phyloP scores from a whole-genome alignment of 257 asterid genomes.

The Ajuga chamaepitys region DNA sequence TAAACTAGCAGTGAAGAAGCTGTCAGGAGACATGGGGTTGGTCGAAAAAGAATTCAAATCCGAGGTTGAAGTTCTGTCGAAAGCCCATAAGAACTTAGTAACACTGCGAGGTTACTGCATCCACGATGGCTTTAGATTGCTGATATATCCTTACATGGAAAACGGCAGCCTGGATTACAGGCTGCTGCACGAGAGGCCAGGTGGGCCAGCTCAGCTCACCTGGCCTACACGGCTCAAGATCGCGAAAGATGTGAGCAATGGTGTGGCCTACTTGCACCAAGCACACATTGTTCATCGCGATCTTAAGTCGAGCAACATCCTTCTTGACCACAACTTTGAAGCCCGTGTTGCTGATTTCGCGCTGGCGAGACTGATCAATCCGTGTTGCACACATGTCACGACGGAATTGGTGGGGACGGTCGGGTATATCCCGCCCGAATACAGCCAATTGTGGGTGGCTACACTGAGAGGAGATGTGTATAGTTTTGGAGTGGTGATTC shows the following conservation, averaged over 20 bases:
- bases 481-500: slow-evolving; percentile 86
- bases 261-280: slow-evolving; percentile 88
- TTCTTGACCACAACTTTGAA: slow-evolving; percentile 56
- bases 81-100: slow-evolving; percentile 73
- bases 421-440: slow-evolving; percentile 95
- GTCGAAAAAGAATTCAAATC: slow-evolving; percentile 93
- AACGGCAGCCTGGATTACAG: slow-evolving; percentile 91
- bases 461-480: slow-evolving; percentile 87
- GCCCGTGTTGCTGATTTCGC: slow-evolving; percentile 94
- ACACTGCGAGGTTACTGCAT: slow-evolving; percentile 74
- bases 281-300: slow-evolving; percentile 91
- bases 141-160: slow-evolving; percentile 81
- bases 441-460: slow-evolving; percentile 81
- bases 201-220: slow-evolving; percentile 53
- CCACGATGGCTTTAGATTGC: slow-evolving; percentile 60
- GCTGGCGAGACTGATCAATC: slow-evolving; percentile 65
- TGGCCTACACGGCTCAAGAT: slow-evolving; percentile 75
- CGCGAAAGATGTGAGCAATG: slow-evolving; percentile 59
- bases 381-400: slow-evolving; percentile 77
- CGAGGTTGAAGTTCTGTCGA: slow-evolving; percentile 81
- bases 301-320: slow-evolving; percentile 82
- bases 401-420: slow-evolving; percentile 93
- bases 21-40: slow-evolving; percentile 84
- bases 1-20: slow-evolving; percentile 72
- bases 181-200: slow-evolving; percentile 83